Conservation (phyloP, 257 asterid species). For the Jacaranda copaia region DNA sequence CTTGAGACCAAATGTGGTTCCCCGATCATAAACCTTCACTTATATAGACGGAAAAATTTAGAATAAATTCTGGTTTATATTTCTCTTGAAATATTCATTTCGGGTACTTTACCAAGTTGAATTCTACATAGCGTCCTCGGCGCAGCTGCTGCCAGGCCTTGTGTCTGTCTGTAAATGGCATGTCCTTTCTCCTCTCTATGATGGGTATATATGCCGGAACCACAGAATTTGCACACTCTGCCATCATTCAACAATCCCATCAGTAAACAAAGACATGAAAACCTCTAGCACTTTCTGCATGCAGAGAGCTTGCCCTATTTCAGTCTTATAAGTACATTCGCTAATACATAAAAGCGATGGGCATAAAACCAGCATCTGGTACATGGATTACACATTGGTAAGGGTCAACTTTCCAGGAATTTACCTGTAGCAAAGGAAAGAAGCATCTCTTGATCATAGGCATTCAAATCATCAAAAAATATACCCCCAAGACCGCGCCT, state of each 20-base stretch:
- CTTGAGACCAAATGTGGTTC: constrained; percentile 98
- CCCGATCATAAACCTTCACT: constrained; percentile 93
- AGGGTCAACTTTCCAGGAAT: constrained; percentile 33
- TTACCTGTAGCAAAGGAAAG: constrained; percentile 96
- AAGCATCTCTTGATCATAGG: constrained; percentile 97
- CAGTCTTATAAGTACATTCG: background rate
- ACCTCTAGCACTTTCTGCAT: background rate
- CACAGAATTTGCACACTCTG: constrained; percentile 97
- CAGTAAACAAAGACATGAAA: constrained; percentile 23
- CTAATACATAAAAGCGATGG: background rate
- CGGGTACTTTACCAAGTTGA: constrained; percentile 73
- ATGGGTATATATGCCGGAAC: constrained; percentile 93
- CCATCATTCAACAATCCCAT: constrained; percentile 42
- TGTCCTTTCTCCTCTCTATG: constrained; percentile 86
- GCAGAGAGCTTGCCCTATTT: constrained; percentile 11
- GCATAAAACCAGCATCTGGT: background rate
- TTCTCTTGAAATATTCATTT: constrained; percentile 3
- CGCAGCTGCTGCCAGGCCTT: constrained; percentile 97
- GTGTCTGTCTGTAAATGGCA: constrained; percentile 70
- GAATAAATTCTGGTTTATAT: constrained; percentile 15
- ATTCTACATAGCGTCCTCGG: constrained; percentile 96
- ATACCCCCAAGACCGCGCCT: constrained; percentile 99
- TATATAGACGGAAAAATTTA: constrained; percentile 16
- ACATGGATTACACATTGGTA: constrained; percentile 14
- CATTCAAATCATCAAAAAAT: constrained; percentile 90